Base-by-base conservation (phyloP, 108 stramenopile species). In the Cylindrotheca fusiformis region DNA sequence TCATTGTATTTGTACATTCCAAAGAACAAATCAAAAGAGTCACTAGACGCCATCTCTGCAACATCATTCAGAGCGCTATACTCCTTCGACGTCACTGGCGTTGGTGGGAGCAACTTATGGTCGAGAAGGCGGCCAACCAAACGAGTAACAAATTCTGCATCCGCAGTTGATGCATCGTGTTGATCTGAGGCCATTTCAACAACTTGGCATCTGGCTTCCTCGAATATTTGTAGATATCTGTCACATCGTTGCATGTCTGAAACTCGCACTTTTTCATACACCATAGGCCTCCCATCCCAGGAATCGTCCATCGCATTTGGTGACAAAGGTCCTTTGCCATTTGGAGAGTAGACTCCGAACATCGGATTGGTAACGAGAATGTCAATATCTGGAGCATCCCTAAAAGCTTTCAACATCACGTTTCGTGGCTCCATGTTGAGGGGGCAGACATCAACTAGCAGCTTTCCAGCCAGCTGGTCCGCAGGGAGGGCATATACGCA, bases 131-230 rank as follows among this genome's bases (percentile, higher is more conserved):
- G 91, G 32, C 97, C 97, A 31, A 88, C 82, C 71, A 97, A 55
- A 62, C 96, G 97, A 5, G 97, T 94, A 32, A 97, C 91, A 72
- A 97, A 97, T 68, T 96, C 94, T 26, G 95, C 91, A 79, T 97
- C 93, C 4, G 93, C 95, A 6, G 91, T 86, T 44, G 94, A 85
- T 25, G 70, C 75, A 70, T 97, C 97, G 54, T 96, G 95, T 55
- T 90, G 79, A 44, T 93, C 92, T 12, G 94, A 87, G 12, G 83
- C 74, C 94, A 96, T 75, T 67, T 95, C 95, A 25, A 96, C 82
- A 82, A 96, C 83, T 70, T 93, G 83, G 63, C 95, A 96, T 10
- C 94, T 65, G 27, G 94, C 94, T 46, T 82, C 66, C 72, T 94
- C 92, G 61, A 95, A 97, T 32, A 93, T 90, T 21, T 83, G 70